phyloP scores from a whole-genome alignment of 805 yeast genomes.

The Candida silvicultrix region DNA sequence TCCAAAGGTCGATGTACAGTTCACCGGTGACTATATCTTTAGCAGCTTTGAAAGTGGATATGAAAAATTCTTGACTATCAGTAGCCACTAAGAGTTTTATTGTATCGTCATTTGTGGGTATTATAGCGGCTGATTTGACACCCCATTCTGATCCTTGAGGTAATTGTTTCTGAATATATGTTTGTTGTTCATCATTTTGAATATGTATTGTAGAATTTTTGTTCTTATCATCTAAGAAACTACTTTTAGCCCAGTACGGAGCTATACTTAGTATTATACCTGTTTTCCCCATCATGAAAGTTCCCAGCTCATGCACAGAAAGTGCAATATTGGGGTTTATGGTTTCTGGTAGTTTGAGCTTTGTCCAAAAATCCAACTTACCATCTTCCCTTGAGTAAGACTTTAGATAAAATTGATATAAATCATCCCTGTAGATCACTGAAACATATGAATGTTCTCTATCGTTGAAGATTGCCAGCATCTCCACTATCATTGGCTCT shows the following conservation, averaged over 20 bases:
- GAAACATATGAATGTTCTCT: constrained; percentile 1
- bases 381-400: background rate
- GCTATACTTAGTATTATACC: constrained; percentile 1
- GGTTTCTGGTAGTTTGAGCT: constrained; percentile 5
- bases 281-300: constrained; percentile 10
- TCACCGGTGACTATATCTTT: constrained; percentile 1
- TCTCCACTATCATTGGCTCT: background rate
- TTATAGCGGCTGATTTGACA: constrained; percentile 4
- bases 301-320: constrained; percentile 3
- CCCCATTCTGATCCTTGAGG: constrained; percentile 2
- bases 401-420: constrained; percentile 7
- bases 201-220: background rate
- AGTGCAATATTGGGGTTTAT: constrained; percentile 1
- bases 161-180: constrained; percentile 3
- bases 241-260: background rate
- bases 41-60: constrained; percentile 3
- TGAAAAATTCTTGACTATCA: constrained; percentile 2
- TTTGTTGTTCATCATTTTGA: background rate
- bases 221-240: background rate
- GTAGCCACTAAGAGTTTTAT: constrained; percentile 6
- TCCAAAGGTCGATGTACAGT: constrained; percentile 8
- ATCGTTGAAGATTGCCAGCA: background rate
- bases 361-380: background rate
- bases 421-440: constrained; percentile 11
- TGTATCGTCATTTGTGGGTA: background rate